phyloP scores from a whole-genome alignment of 2,329 filamentous ascomycete species.

The Lachnellula cervina region DNA sequence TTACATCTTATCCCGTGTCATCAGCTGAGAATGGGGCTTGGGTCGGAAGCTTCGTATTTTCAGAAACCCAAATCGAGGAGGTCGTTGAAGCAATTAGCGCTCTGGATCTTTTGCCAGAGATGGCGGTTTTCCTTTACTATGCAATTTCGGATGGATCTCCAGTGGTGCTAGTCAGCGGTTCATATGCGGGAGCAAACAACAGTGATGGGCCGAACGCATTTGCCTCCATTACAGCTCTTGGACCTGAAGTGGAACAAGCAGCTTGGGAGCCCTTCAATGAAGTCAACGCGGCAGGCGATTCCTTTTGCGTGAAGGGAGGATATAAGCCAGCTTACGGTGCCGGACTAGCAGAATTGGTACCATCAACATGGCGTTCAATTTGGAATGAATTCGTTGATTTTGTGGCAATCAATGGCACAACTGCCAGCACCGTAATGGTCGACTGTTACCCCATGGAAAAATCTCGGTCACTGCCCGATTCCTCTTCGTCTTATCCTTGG shows the following conservation, averaged over 20 bases:
- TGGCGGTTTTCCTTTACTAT: slow-evolving; percentile 4
- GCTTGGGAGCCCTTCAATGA: neutral
- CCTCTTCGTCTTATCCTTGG: too few relatives aligned
- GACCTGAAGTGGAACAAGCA: neutral
- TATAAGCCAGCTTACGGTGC: slow-evolving; percentile 1
- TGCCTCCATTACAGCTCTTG: neutral
- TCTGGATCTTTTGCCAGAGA: neutral
- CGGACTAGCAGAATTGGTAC: neutral
- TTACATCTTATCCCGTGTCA: slow-evolving; percentile 4
- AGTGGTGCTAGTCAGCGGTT: neutral
- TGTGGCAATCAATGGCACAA: too few relatives aligned
- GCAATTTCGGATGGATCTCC: neutral
- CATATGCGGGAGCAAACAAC: slow-evolving; percentile 1
- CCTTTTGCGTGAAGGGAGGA: slow-evolving; percentile 1
- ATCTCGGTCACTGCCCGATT: too few relatives aligned
- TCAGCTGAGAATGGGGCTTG: neutral
- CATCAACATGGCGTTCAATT: neutral
- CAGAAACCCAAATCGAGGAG: neutral
- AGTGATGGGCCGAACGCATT: neutral
- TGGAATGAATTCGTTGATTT: neutral
- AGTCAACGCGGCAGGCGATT: neutral
- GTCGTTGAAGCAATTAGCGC: neutral
- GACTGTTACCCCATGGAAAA: too few relatives aligned
- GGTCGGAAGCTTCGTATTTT: neutral
- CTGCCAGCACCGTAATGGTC: too few relatives aligned